phyloP scores from a whole-genome alignment of 345 rosid genomes.

The Lepidium africanum region DNA sequence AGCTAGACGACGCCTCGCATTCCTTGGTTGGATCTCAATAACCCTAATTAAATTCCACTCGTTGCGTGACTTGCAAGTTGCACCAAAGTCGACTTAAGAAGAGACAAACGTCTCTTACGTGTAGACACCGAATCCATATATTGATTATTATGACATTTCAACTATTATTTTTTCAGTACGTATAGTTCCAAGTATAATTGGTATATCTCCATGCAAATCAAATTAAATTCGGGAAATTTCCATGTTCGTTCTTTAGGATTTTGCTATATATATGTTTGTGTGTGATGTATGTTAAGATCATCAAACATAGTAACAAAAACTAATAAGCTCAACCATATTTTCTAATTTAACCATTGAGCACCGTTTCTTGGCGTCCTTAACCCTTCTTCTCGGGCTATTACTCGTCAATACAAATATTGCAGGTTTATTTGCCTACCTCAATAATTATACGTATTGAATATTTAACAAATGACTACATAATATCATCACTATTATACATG shows the following conservation, averaged over 20 bases:
- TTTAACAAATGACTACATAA: background rate
- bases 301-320: background rate
- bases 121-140: background rate
- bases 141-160: background rate
- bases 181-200: too few relatives aligned
- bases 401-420: background rate
- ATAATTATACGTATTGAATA: background rate
- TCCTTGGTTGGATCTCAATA: background rate
- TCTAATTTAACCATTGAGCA: background rate
- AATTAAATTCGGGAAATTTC: background rate
- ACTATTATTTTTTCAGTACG: too few relatives aligned
- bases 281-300: background rate
- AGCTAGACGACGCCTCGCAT: background rate
- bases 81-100: background rate
- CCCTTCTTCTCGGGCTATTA: background rate
- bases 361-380: background rate
- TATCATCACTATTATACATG: background rate
- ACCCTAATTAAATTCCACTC: background rate
- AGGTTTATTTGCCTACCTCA: background rate
- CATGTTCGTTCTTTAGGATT: background rate
- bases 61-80: constrained; percentile 6
- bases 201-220: background rate
- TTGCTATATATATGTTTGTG: background rate
- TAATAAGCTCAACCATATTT: background rate
- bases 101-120: background rate